Evolutionary conservation across 1,284 basidiomycete species (phyloP).

Genomic region (Trichosporon coremiiforme): DNA sequence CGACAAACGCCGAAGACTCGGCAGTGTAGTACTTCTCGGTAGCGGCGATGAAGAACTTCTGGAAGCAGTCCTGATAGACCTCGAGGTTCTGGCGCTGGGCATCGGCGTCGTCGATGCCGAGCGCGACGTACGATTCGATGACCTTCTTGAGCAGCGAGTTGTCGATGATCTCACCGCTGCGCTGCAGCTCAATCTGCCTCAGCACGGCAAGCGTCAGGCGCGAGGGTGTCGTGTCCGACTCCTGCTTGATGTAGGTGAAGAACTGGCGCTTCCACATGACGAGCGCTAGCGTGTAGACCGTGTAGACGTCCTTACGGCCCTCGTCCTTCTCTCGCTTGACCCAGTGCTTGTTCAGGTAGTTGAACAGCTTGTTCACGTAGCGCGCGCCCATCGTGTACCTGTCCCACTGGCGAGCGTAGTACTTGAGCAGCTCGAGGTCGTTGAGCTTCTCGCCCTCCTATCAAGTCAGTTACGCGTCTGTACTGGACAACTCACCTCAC

Average conservation of each 20-base stretch:
- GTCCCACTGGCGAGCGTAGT: constrained; percentile 93
- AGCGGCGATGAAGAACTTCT: constrained; percentile 80
- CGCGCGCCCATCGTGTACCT: constrained; percentile 95
- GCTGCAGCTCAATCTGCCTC: constrained; percentile 84
- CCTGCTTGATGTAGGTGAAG: constrained; percentile 77
- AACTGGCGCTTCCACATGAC: constrained; percentile 94
- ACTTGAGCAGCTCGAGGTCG: constrained; percentile 84
- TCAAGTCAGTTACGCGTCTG: background rate
- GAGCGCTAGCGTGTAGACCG: constrained; percentile 95
- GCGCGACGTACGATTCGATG: constrained; percentile 93
- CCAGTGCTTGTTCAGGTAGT: constrained; percentile 98
- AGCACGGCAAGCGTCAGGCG: constrained; percentile 85
- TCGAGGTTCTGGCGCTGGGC: constrained; percentile 64
- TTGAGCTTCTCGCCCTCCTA: constrained; percentile 77
- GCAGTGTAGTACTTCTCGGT: constrained; percentile 90
- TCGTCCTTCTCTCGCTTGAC: constrained; percentile 98
- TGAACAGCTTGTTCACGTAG: constrained; percentile 93
- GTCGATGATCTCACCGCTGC: constrained; percentile 93
- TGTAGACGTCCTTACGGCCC: constrained; percentile 91
- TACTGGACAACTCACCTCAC: constrained; percentile 62
- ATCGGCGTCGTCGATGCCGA: constrained; percentile 89
- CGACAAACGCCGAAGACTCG: constrained; percentile 88
- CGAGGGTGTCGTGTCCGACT: constrained; percentile 62
- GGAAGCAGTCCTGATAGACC: constrained; percentile 91
- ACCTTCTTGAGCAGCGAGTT: constrained; percentile 93